Evolutionary conservation across 2,329 filamentous ascomycete species (phyloP).

Genomic region (Microthyrium microscopicum): DNA sequence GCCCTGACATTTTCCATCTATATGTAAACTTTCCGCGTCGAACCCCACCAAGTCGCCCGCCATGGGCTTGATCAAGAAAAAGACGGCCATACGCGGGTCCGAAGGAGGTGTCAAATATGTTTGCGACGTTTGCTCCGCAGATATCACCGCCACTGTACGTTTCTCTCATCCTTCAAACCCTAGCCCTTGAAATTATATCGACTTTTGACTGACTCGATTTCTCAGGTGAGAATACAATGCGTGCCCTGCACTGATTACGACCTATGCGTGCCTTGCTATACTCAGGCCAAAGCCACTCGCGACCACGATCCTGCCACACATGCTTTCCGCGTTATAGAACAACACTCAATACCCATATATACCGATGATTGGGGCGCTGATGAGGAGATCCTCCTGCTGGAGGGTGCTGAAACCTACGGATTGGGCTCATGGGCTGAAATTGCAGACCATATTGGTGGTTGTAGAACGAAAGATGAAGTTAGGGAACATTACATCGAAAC

Average conservation of each 20-base stretch:
- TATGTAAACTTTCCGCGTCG: too few species aligned
- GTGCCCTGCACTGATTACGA: slow-evolving; percentile 89
- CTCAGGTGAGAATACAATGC: slow-evolving; percentile 87
- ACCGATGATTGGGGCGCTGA: slow-evolving; percentile 80
- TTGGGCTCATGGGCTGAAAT: slow-evolving; percentile 96
- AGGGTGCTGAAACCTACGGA: slow-evolving; percentile 91
- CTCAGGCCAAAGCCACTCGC: slow-evolving; percentile 61
- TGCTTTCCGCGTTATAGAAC: slow-evolving; percentile 85
- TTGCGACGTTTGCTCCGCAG: slow-evolving; percentile 89
- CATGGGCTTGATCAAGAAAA: slow-evolving; percentile 95
- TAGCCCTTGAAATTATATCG: neutral
- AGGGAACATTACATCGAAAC: slow-evolving; percentile 83
- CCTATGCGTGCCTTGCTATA: slow-evolving; percentile 89
- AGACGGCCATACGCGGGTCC: slow-evolving; percentile 68
- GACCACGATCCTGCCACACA: slow-evolving; percentile 78
- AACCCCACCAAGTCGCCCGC: too few species aligned
- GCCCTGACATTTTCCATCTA: too few species aligned
- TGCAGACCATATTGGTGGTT: slow-evolving; percentile 93
- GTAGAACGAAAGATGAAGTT: slow-evolving; percentile 86
- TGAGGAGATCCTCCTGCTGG: slow-evolving; percentile 81
- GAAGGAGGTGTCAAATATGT: slow-evolving; percentile 74
- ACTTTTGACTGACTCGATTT: too few species aligned
- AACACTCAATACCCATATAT: slow-evolving; percentile 96
- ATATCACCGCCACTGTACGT: slow-evolving; percentile 89
- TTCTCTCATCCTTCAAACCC: slow-evolving; percentile 1